Evolutionary conservation across 2,329 filamentous ascomycete species (phyloP).

Genomic region (Zalaria sp.): DNA sequence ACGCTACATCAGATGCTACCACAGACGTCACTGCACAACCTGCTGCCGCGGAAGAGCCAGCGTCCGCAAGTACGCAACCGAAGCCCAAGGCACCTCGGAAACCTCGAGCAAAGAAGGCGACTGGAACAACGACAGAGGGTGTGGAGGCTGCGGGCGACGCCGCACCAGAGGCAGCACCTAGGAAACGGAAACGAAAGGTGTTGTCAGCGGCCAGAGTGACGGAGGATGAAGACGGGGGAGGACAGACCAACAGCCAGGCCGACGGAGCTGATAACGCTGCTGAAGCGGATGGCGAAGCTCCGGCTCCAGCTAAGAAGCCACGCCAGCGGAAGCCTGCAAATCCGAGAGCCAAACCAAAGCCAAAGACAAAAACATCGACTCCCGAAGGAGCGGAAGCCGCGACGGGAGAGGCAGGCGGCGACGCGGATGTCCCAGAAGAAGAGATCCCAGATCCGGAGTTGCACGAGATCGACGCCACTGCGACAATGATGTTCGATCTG

Average conservation of each 20-base stretch:
- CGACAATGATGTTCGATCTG: slow-evolving; percentile 59
- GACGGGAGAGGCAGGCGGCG: slow-evolving; percentile 5
- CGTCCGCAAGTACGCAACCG: not conserved
- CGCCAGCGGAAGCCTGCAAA: not conserved
- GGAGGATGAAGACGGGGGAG: slow-evolving; percentile 3
- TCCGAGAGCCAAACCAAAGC: not conserved
- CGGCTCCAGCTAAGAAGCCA: not conserved
- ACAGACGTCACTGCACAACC: no score
- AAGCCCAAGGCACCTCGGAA: slow-evolving; percentile 3
- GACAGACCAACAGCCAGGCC: not conserved
- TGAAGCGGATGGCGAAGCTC: not conserved
- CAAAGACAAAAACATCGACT: slow-evolving; percentile 2
- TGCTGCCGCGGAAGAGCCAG: not conserved
- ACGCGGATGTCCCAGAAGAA: slow-evolving; percentile 8
- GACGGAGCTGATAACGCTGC: not conserved
- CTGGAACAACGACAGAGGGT: slow-evolving; percentile 1
- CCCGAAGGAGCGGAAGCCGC: slow-evolving; percentile 7
- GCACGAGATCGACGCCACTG: slow-evolving; percentile 45
- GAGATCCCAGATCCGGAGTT: slow-evolving; percentile 17
- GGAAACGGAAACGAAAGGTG: slow-evolving; percentile 2
- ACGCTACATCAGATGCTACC: no score
- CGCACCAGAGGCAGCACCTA: slow-evolving; percentile 1
- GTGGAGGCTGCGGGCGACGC: not conserved
- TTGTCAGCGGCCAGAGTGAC: slow-evolving; percentile 2
- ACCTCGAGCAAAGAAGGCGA: not conserved